Base-by-base conservation (phyloP, 1,284 basidiomycete species). In the Fomitopsis pinicola region DNA sequence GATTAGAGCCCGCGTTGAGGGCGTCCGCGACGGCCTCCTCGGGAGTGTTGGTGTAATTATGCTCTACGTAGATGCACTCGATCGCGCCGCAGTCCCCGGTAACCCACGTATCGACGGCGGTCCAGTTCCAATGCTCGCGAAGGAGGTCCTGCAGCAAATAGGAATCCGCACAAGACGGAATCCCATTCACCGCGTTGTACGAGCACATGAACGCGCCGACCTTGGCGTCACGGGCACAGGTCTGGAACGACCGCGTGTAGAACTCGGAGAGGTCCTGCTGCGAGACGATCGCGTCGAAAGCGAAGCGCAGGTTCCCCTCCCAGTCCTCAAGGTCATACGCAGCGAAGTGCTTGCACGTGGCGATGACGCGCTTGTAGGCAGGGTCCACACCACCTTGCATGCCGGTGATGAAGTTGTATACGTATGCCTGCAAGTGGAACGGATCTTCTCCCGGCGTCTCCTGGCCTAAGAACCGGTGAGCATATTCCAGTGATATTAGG, bases 401-500 rank as follows among this genome's bases (percentile, higher is more conserved):
- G 0, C 83, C 84, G 7, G 79, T 71, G 42, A 85, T 76, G 57
- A 84, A 75, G 65, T 79, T 79, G 68, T 78, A 78, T 26, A 84
- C 82, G 63, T 85, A 86, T 72, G 78, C 79, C 0, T 80, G 70
- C 42, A 81, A 73, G 62, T 80, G 82, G 71, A 79, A 81, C 0
- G 83, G 78, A 58, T 86, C 84, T 71, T 86, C 84, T 58, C 83
- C 83, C 3, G 82, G 83, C 0, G 83, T 85, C 70, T 85, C 84
- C 64, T 85, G 83, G 22, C 61, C 61, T 62, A 28, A 22, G 19
- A 19, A 26, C 12, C 22, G 6, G 30, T 55, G 12, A 54, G n/a
- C 36, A 8, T 35, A 12, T 2, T 22, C 35, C n/a, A 36, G 35
- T 30, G 19, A 17, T 8, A 46, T 19, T 14, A 9, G 44, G 1